Evolutionary conservation across 495 filamentous ascomycete species (phyloP).

Genomic region (Saxophila tyrrhenica): DNA sequence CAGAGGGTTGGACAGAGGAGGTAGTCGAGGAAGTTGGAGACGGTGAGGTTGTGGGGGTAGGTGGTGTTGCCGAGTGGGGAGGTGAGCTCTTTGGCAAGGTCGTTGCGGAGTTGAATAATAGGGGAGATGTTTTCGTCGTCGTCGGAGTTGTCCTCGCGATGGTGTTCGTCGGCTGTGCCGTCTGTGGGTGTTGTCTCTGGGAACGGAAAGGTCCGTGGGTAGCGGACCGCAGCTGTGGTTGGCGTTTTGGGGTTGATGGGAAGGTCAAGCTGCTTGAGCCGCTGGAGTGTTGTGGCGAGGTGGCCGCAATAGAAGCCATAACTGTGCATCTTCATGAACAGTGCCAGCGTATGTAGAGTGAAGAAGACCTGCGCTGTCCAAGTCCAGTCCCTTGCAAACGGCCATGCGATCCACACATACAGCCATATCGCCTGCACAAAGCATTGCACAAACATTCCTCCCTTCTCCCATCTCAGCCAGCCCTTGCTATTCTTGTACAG

Average conservation of each 20-base stretch:
- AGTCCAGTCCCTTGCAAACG: slow-evolving; percentile 81
- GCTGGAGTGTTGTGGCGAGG: slow-evolving; percentile 71
- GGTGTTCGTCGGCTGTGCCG: slow-evolving; percentile 29
- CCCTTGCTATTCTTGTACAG: slow-evolving; percentile 46
- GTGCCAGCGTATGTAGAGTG: slow-evolving; percentile 73
- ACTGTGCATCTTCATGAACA: slow-evolving; percentile 98
- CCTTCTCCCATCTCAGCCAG: slow-evolving; percentile 57
- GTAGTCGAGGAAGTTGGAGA: slow-evolving; percentile 74
- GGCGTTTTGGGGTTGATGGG: slow-evolving; percentile 34
- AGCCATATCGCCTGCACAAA: slow-evolving; percentile 72
- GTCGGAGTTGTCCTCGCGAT: slow-evolving; percentile 29
- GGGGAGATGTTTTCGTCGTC: slow-evolving; percentile 9
- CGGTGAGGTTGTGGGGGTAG: slow-evolving; percentile 80
- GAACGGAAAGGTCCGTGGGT: slow-evolving; percentile 47
- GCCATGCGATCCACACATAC: slow-evolving; percentile 63
- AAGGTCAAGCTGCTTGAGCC: slow-evolving; percentile 67
- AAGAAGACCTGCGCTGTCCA: slow-evolving; percentile 95
- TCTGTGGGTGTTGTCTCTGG: slow-evolving; percentile 22
- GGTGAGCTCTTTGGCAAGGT: slow-evolving; percentile 79
- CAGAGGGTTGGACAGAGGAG: slow-evolving; percentile 89
- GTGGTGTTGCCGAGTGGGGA: slow-evolving; percentile 80
- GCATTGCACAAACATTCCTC: slow-evolving; percentile 72
- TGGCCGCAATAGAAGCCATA: slow-evolving; percentile 98
- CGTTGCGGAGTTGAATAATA: slow-evolving; percentile 56
- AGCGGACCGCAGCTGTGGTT: slow-evolving; percentile 49